Base-by-base conservation (phyloP, 2,329 filamentous ascomycete species). In the Phoma herbarum region DNA sequence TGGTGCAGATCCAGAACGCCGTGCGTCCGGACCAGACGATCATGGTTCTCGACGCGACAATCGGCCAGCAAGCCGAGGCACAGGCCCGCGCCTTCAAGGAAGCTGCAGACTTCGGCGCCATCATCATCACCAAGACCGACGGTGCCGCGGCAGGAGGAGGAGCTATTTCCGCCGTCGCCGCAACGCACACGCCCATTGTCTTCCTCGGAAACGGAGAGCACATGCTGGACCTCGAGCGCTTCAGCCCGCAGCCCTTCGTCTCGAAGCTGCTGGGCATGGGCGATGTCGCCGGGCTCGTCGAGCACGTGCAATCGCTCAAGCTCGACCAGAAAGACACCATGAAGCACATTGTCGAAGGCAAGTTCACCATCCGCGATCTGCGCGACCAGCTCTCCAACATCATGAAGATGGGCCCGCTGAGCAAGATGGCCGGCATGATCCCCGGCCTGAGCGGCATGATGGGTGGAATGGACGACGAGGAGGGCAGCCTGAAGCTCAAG, bases 371-470 rank as follows among this genome's bases (percentile, higher is more conserved):
- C 31, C 90, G 95, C 54, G 95, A 99, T 76, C 85, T 99, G 66
- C 88, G 95, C 20, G 95, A 99, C 75, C 96, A 99, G 75, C 87
- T 99, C 12, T 90, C 90, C 58, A 98, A 98, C 72, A 97, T 99
- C 73, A 97, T 98, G 93, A 99, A 99, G 82, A 98, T 99, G 95
- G 95, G 95, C 0, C 95, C 95, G 0, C 81, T 99, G 1, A 96
- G 91, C 18, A 98, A 99, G 77, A 96, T 99, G 87, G 96, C 94
- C 0, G 93, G 93, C 70, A 99, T 99, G 95, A 98, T 99, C 64
- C 95, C 95, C 0, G 95, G 95, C 26, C 90, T 99, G 78, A 90
- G 90, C 67, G 91, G 90, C 73, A 89, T 98, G 85, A 98, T 97
- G 87, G 89, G 92, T 52, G 92, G 92, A 37, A 95, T 98, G 86